These are phyloP conservation scores for Cyclocybe aegerita DNA, from an alignment of 768 basidiomycete species.

Conservation along the genomic window DNA sequence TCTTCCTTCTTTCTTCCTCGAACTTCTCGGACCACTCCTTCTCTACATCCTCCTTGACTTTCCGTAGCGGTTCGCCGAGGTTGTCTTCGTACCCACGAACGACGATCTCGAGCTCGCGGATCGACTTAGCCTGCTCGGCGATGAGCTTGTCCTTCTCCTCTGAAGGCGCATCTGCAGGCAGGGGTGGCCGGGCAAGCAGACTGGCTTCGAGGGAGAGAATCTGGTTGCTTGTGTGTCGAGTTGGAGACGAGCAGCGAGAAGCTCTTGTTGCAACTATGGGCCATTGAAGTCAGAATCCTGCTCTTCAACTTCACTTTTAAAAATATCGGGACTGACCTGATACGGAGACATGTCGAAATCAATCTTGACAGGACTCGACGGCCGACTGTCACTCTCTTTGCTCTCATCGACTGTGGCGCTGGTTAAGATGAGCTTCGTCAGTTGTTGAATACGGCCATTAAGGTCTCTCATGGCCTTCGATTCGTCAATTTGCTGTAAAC, in stretches of 20 bases:
- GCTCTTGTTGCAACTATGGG: constrained; percentile 79
- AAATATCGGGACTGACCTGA: constrained; percentile 47
- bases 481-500: constrained; percentile 74
- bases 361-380: constrained; percentile 82
- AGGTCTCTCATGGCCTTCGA: constrained; percentile 83
- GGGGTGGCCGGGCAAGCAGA: constrained; percentile 65
- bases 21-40: constrained; percentile 66
- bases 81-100: constrained; percentile 74
- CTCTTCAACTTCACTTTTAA: neutral
- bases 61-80: constrained; percentile 63
- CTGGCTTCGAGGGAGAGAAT: constrained; percentile 83
- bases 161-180: constrained; percentile 65
- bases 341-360: constrained; percentile 91
- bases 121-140: constrained; percentile 69
- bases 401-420: constrained; percentile 77
- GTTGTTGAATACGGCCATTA: constrained; percentile 74
- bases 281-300: neutral
- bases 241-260: constrained; percentile 74
- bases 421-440: constrained; percentile 83
- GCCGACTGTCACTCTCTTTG: constrained; percentile 69
- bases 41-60: constrained; percentile 72
- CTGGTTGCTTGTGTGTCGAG: constrained; percentile 78
- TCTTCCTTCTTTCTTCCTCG: constrained; percentile 52
- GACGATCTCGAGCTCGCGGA: constrained; percentile 75
- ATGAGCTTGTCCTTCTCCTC: constrained; percentile 76